These are phyloP conservation scores for Fusarium sp. DNA, from an alignment of 2,329 filamentous ascomycete genomes.

Conservation along the genomic window DNA sequence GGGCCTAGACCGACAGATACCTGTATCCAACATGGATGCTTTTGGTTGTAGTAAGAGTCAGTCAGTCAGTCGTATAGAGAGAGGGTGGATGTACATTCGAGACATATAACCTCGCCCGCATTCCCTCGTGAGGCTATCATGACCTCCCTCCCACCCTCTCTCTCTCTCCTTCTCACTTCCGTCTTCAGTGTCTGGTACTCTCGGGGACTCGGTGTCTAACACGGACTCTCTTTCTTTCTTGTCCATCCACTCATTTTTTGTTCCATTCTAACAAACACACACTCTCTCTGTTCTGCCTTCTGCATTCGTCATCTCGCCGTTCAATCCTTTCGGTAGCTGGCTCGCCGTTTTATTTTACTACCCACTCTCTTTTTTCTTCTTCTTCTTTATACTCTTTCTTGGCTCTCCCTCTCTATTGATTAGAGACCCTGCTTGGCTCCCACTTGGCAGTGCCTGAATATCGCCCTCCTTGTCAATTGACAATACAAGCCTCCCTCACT, in stretches of 20 bases:
- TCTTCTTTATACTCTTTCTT: constrained; percentile 3
- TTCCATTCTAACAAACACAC: not conserved
- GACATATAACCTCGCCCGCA: constrained; percentile 42
- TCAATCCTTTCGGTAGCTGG: constrained; percentile 50
- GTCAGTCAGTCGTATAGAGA: not conserved
- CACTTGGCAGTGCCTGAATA: constrained; percentile 33
- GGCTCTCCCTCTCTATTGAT: constrained; percentile 25
- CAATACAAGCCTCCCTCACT: constrained; percentile 20
- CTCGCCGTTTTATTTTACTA: constrained; percentile 31
- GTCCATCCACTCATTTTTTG: constrained; percentile 1
- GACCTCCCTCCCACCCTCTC: not conserved
- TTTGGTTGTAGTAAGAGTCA: not conserved
- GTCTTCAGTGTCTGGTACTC: constrained; percentile 39
- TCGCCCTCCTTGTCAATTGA: not conserved
- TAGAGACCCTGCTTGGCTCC: constrained; percentile 24
- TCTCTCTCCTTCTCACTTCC: constrained; percentile 6
- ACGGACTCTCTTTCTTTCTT: constrained; percentile 7
- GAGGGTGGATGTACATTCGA: constrained; percentile 10
- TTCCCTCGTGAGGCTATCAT: constrained; percentile 38
- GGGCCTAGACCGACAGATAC: not conserved
- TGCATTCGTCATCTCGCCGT: constrained; percentile 39
- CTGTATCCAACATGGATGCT: not conserved
- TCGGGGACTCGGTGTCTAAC: not conserved
- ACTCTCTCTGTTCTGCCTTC: constrained; percentile 1
- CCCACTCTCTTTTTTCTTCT: constrained; percentile 2